A percentile compares a stretch with the other conserved stretches of the same genome.
Evolutionary conservation across 352 stramenopile species (phyloP).

Genomic region (Globisporangium irregulare): DNA sequence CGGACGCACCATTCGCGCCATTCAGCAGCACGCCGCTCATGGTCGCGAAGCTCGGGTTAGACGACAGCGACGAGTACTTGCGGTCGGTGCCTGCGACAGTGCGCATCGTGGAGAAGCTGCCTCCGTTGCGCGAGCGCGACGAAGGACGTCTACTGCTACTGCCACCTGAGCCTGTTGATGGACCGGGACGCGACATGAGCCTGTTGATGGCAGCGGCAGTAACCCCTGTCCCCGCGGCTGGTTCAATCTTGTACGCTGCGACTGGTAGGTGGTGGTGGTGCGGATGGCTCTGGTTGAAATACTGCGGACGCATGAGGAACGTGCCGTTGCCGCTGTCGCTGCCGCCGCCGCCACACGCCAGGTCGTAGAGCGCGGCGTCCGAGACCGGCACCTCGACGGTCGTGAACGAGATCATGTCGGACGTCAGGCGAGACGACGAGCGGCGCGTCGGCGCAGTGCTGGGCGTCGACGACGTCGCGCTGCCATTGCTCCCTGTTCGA

Average conservation of each 20-base stretch:
- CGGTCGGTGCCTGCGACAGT: conserved; percentile 1
- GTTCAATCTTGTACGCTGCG: conserved; percentile 8
- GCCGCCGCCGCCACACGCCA: conserved; percentile 9
- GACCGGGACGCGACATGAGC: neutral
- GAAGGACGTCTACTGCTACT: neutral
- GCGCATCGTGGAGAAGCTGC: conserved; percentile 5
- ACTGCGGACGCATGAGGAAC: neutral
- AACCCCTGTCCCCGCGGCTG: conserved; percentile 1
- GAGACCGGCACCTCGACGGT: conserved; percentile 30
- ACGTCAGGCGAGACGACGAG: conserved; percentile 24
- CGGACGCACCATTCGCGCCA: neutral
- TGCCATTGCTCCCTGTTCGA: neutral
- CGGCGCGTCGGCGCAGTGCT: conserved; percentile 9
- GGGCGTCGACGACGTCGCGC: neutral
- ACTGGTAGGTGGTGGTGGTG: neutral
- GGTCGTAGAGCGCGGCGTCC: conserved; percentile 6
- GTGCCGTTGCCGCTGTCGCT: neutral
- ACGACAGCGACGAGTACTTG: conserved; percentile 14
- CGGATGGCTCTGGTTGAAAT: neutral
- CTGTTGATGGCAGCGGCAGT: neutral
- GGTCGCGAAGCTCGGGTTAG: conserved; percentile 1
- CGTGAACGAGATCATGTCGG: conserved; percentile 53
- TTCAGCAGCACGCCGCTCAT: conserved; percentile 9
- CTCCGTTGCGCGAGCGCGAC: conserved; percentile 15
- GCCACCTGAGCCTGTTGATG: conserved; percentile 1